phyloP scores from a whole-genome alignment of 345 rosid genomes.

The Eucalyptus fibrosa region DNA sequence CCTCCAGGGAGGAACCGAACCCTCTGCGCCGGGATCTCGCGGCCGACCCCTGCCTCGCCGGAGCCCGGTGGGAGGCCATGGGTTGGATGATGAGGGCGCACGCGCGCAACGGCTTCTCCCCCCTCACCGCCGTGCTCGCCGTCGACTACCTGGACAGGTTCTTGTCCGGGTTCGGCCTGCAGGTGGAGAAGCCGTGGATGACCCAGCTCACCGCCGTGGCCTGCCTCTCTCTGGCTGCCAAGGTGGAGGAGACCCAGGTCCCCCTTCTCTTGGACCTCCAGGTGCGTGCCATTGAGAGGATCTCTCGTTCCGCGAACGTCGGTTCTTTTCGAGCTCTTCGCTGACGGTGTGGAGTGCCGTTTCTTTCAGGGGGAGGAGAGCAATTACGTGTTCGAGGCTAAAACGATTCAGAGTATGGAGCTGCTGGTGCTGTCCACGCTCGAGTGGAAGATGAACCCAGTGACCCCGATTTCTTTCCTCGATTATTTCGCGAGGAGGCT shows the following conservation, averaged over 20 bases:
- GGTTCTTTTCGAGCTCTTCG: not conserved
- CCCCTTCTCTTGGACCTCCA: slow-evolving; percentile 59
- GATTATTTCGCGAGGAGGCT: slow-evolving; percentile 53
- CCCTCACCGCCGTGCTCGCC: slow-evolving; percentile 49
- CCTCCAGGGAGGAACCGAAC: slow-evolving; percentile 30
- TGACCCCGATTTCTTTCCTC: slow-evolving; percentile 51
- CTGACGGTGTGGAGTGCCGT: not conserved
- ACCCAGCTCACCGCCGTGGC: slow-evolving; percentile 58
- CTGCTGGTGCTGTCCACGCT: slow-evolving; percentile 62
- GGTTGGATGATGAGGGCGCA: slow-evolving; percentile 12
- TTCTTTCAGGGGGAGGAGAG: slow-evolving; percentile 42
- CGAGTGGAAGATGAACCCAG: slow-evolving; percentile 70
- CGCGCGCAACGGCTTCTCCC: slow-evolving; percentile 36
- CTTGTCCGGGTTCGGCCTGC: slow-evolving; percentile 14
- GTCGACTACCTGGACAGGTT: slow-evolving; percentile 67
- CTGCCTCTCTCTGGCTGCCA: slow-evolving; percentile 65
- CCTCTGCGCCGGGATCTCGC: slow-evolving; percentile 6
- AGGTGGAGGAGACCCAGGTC: slow-evolving; percentile 24
- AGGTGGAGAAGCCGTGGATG: slow-evolving; percentile 50
- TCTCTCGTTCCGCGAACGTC: not conserved
- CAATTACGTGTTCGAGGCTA: slow-evolving; percentile 36
- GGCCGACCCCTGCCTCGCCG: slow-evolving; percentile 9
- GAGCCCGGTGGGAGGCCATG: slow-evolving; percentile 36
- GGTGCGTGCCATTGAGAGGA: slow-evolving; percentile 5
- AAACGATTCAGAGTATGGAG: slow-evolving; percentile 39